Percentiles rank a stretch among this genome's conserved stretches.
Evolutionary conservation across 108 stramenopile genomes (phyloP).

Genomic region (Fistulifera pelliculosa): DNA sequence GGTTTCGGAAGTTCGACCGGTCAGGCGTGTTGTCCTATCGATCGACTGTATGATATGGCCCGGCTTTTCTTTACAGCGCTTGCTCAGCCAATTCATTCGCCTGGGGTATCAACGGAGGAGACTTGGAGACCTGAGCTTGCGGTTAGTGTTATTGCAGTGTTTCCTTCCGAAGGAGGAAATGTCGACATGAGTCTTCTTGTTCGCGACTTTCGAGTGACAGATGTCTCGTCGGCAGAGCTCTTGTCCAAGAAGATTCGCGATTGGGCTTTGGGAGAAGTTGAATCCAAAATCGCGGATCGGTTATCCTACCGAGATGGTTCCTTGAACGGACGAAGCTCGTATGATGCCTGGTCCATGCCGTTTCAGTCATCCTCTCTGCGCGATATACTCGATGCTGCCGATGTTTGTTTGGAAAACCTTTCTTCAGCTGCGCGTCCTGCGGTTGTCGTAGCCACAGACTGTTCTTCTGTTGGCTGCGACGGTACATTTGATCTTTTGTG

Average conservation of each 20-base stretch:
- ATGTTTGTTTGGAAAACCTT: constrained; percentile 57
- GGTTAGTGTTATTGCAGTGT: constrained; percentile 74
- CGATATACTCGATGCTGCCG: constrained; percentile 61
- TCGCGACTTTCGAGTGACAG: constrained; percentile 55
- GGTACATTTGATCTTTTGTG: constrained; percentile 44
- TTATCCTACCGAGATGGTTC: constrained; percentile 21
- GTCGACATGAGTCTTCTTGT: constrained; percentile 57
- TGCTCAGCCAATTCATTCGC: constrained; percentile 39
- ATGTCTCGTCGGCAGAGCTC: constrained; percentile 35
- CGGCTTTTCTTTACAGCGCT: constrained; percentile 48
- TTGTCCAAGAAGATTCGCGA: constrained; percentile 41
- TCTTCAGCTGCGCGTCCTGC: constrained; percentile 58
- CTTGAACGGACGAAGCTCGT: constrained; percentile 4
- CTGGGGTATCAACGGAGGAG: constrained; percentile 5
- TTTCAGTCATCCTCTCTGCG: constrained; percentile 43
- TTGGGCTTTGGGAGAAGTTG: constrained; percentile 66
- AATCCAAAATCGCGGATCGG: constrained; percentile 56
- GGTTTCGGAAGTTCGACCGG: not conserved
- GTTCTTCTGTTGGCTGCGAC: constrained; percentile 57
- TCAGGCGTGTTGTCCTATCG: constrained; percentile 42
- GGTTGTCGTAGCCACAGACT: constrained; percentile 61
- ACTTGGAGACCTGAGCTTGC: constrained; percentile 54
- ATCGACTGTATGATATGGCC: constrained; percentile 53
- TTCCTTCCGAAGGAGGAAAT: constrained; percentile 28
- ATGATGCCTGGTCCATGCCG: constrained; percentile 26